A percentile compares a stretch with the other conserved stretches of the same genome.
Evolutionary conservation across 2,329 filamentous ascomycete genomes (phyloP).

Genomic region (Paecilomyces sp.): DNA sequence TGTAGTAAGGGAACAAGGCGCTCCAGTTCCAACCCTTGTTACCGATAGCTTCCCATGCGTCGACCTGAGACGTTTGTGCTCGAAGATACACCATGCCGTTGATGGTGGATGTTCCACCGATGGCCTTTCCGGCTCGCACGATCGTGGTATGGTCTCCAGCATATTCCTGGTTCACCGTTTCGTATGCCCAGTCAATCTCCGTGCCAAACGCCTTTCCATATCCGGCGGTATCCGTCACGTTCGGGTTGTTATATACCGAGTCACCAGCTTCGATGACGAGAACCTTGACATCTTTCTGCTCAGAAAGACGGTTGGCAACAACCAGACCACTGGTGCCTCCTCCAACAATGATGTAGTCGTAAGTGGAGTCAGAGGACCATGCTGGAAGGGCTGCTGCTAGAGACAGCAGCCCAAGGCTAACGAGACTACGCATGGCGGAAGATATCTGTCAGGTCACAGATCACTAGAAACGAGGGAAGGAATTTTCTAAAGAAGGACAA

Average conservation of each 20-base stretch:
- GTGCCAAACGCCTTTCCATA: conserved; percentile 22
- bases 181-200: conserved; percentile 35
- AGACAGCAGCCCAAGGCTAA: neutral
- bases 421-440: neutral
- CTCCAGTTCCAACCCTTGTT: conserved; percentile 25
- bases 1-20: conserved; percentile 20
- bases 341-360: conserved; percentile 27
- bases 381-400: neutral
- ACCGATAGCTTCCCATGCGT: conserved; percentile 26
- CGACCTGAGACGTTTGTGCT: conserved; percentile 26
- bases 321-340: conserved; percentile 26
- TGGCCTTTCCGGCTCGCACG: conserved; percentile 34
- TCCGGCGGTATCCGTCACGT: conserved; percentile 17
- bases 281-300: conserved; percentile 16
- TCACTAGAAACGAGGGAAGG: neutral
- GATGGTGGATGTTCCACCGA: conserved; percentile 37
- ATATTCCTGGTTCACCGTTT: conserved; percentile 32
- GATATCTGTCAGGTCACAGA: neutral
- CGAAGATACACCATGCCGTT: conserved; percentile 36
- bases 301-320: conserved; percentile 27
- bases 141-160: conserved; percentile 17
- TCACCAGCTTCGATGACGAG: conserved; percentile 22
- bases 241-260: conserved; percentile 19
- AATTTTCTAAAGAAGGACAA: neutral
- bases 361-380: neutral